Conservation (phyloP, 352 stramenopile species). For the Globisporangium cederbergense region DNA sequence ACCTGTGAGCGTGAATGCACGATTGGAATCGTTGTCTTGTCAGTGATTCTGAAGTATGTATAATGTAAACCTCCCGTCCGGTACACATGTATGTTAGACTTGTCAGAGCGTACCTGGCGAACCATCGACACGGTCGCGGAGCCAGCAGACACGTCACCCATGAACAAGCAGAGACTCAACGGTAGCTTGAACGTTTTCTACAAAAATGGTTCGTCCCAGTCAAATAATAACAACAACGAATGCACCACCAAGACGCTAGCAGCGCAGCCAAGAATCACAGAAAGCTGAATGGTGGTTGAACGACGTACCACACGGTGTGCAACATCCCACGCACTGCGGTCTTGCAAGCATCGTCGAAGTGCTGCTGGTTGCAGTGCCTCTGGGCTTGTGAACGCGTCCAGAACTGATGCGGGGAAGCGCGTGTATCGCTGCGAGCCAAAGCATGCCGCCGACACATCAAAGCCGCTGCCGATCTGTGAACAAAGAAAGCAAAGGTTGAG, state of each 20-base stretch:
- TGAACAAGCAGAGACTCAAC: constrained; percentile 82
- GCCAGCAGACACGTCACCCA: constrained; percentile 95
- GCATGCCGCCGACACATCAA: constrained; percentile 94
- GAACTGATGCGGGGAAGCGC: constrained; percentile 70
- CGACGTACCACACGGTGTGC: constrained; percentile 40
- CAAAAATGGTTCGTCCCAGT: not conserved
- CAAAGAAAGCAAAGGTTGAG: not conserved
- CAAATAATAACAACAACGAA: not conserved
- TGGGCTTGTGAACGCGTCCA: constrained; percentile 47
- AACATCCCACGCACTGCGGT: constrained; percentile 44
- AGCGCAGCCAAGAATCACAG: no score
- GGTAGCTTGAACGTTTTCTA: constrained; percentile 68
- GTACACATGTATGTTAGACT: not conserved
- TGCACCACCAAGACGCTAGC: no score
- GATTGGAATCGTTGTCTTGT: not conserved
- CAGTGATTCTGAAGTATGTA: not conserved
- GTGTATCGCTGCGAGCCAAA: constrained; percentile 95
- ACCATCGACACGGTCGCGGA: constrained; percentile 88
- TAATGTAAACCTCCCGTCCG: not conserved
- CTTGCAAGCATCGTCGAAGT: constrained; percentile 48
- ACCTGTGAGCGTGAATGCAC: constrained; percentile 16
- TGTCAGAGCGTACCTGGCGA: constrained; percentile 48
- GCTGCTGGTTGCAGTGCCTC: constrained; percentile 50
- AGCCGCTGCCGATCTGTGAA: constrained; percentile 92
- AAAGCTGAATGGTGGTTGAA: no score